These are phyloP conservation scores for Macadamia tetraphylla DNA, from an alignment of 164 flowering plant species.

Conservation along the genomic window DNA sequence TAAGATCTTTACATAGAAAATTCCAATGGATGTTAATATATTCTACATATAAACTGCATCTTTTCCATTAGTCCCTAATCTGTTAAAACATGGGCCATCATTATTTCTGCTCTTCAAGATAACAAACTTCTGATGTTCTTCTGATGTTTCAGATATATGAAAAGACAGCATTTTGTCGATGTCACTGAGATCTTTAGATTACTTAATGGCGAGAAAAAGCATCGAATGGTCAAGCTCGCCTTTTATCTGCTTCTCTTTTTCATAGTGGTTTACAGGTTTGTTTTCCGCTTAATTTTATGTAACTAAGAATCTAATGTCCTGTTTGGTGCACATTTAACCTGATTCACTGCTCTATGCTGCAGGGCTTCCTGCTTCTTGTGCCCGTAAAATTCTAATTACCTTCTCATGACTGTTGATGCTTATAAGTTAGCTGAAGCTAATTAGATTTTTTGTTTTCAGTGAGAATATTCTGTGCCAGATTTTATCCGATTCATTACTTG, in stretches of 20 bases:
- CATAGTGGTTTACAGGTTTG: constrained; percentile 47
- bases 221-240: constrained; percentile 43
- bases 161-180: constrained; percentile 53
- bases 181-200: constrained; percentile 60
- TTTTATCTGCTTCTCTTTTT: constrained; percentile 39
- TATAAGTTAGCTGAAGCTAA: constrained; percentile 4
- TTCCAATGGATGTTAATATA: background rate
- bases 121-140: too few relatives aligned
- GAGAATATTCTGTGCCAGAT: background rate
- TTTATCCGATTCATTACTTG: too few relatives aligned
- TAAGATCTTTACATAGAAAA: too few relatives aligned
- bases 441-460: constrained; percentile 13
- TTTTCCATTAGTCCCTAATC: background rate
- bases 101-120: background rate
- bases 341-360: background rate
- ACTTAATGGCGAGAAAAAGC: constrained; percentile 48
- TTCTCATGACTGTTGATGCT: constrained; percentile 5
- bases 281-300: background rate
- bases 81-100: background rate
- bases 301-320: too few relatives aligned
- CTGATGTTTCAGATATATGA: constrained; percentile 40
- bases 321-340: background rate
- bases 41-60: background rate
- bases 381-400: background rate
- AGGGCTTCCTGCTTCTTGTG: background rate